Evolutionary conservation across 2,329 filamentous ascomycete genomes (phyloP).

Genomic region (Basipetospora chlamydospora): DNA sequence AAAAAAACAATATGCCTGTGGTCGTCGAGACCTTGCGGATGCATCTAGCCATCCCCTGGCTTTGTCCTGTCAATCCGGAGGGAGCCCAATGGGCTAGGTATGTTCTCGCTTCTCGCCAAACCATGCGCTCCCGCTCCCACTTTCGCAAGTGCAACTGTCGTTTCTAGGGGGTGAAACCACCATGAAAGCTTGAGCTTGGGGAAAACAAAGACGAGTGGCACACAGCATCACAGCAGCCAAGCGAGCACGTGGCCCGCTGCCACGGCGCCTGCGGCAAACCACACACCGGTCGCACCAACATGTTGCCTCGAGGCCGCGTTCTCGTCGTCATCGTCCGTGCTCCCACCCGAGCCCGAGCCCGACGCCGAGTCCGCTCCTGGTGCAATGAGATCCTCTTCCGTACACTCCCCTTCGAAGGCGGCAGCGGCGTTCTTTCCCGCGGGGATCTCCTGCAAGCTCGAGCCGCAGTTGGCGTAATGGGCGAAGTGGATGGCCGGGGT

Average conservation of each 20-base stretch:
- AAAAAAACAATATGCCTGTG: too few relatives aligned
- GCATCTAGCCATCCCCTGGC: too few relatives aligned
- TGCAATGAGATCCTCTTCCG: background rate
- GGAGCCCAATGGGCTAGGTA: too few relatives aligned
- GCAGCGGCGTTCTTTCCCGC: constrained; percentile 10
- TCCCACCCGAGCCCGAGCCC: background rate
- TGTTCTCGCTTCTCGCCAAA: too few relatives aligned
- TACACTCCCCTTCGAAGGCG: constrained; percentile 12
- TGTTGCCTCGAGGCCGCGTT: background rate
- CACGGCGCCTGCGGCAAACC: constrained; percentile 1
- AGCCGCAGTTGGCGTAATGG: constrained; percentile 13
- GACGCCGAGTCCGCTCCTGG: background rate
- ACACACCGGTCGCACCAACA: background rate
- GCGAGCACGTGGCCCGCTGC: background rate
- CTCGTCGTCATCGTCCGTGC: background rate
- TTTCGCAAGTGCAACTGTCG: too few relatives aligned
- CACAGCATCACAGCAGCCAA: constrained; percentile 1
- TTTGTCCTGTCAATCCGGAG: too few relatives aligned
- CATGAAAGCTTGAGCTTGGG: too few relatives aligned
- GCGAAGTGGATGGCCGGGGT: constrained; percentile 14
- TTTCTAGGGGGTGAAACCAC: too few relatives aligned
- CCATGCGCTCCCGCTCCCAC: too few relatives aligned
- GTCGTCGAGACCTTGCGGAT: too few relatives aligned
- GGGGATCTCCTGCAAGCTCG: constrained; percentile 13
- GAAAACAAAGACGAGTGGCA: too few relatives aligned